A percentile compares a stretch with the other conserved stretches of the same genome.
phyloP scores from a whole-genome alignment of 2,329 filamentous ascomycete species.

The Plectosphaerella sp. region DNA sequence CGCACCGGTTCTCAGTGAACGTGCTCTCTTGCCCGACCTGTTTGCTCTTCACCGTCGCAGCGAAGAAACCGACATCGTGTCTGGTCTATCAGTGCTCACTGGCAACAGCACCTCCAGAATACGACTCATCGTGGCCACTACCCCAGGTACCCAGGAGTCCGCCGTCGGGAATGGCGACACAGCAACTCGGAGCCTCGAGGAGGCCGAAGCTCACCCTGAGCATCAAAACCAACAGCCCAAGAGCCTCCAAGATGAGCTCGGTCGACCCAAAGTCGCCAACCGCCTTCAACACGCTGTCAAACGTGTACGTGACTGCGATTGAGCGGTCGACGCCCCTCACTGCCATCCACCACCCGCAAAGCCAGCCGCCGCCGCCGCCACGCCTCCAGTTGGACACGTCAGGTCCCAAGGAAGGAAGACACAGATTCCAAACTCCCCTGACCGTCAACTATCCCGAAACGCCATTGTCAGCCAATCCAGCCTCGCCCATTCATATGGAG shows the following conservation, averaged over 20 bases:
- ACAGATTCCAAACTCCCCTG: conserved; percentile 37
- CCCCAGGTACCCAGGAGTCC: too few relatives aligned
- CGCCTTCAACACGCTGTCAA: conserved; percentile 62
- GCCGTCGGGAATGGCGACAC: conserved; percentile 27
- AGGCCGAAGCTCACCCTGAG: conserved; percentile 54
- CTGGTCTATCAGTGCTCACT: too few relatives aligned
- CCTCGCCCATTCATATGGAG: conserved; percentile 42
- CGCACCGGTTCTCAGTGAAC: not conserved
- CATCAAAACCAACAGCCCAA: conserved; percentile 39
- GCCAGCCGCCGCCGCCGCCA: conserved; percentile 27
- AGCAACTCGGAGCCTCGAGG: conserved; percentile 32
- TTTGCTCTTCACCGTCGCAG: not conserved
- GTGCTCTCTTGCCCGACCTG: not conserved
- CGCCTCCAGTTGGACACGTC: conserved; percentile 29
- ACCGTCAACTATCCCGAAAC: conserved; percentile 47
- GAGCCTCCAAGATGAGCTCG: conserved; percentile 36
- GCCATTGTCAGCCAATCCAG: conserved; percentile 45
- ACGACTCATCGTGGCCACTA: too few relatives aligned
- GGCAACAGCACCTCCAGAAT: too few relatives aligned
- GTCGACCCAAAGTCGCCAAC: conserved; percentile 57
- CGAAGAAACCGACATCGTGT: not conserved
- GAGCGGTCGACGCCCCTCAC: conserved; percentile 51
- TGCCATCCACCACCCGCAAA: conserved; percentile 34
- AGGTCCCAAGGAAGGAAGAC: conserved; percentile 24
- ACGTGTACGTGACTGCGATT: conserved; percentile 60